Base-by-base conservation (phyloP, 192 early-diverging fungal species). In the Backusella liffmaniae region DNA sequence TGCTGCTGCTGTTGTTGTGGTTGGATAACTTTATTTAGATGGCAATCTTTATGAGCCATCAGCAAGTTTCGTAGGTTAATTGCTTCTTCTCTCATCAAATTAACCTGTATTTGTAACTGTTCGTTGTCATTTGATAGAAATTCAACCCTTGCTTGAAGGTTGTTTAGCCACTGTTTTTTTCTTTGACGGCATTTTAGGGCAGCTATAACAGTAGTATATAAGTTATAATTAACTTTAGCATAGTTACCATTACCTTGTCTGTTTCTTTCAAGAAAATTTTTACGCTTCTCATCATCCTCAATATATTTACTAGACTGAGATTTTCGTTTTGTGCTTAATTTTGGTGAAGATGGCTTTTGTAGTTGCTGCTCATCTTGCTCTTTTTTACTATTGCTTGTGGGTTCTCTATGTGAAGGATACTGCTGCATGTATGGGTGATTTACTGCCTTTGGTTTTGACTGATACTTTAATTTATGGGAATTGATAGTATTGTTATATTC, bases 181-280 rank as follows among this genome's bases (percentile, higher is more conserved):
- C 95, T 93, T 73, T 95, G 94, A 12, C 96, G 89, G 76, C 96
- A 96, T 86, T 97, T 97, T 18, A 93, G 83, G 0, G 96, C 96
- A 46, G 96, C 96, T 84, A 77, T n/a, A 4, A 36, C 44, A 15
- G 1, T 12, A 72, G 49, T 29, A 12, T 37, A 70, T 30, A 49
- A 42, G 10, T 26, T 29, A 71, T 39, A 51, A 36, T 13, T 8
- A 49, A 49, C 4, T 16, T 34, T 74, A 51, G 66, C 3, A 26
- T 1, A 49, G 16, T 35, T 37, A 51, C 36, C 21, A 39, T 69
- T 84, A 92, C 90, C 90, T 88, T 94, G 91, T 72, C 96, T 90
- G 83, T 97, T 97, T 46, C 95, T 86, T 78, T 97, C 96, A 62
- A 97, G 86, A 81, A 96, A 96, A 71, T 89, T 90, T 71, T 83